Conservation (phyloP, 164 flowering plant genomes). For the Piper longum region DNA sequence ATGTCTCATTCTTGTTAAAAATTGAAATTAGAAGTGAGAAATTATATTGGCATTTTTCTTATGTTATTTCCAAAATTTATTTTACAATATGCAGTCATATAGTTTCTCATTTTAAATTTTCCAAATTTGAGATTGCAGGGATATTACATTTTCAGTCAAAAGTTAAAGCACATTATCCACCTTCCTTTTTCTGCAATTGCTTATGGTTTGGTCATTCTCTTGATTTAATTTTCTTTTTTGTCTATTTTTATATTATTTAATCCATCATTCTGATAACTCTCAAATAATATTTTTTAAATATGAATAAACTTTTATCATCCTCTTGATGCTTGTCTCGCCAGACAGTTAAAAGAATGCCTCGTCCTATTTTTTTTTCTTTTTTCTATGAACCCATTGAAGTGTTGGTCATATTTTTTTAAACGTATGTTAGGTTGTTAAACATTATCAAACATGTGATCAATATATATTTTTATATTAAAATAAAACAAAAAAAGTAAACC, state of each 20-base stretch:
- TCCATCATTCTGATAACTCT: not conserved
- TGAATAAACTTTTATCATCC: not conserved
- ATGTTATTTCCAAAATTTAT: no score
- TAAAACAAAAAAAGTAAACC: no score
- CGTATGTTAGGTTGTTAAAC: no score
- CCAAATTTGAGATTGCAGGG: constrained; percentile 45
- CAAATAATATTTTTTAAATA: not conserved
- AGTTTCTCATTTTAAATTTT: constrained; percentile 1
- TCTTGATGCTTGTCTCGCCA: not conserved
- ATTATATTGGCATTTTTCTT: no score
- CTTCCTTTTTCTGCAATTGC: constrained; percentile 77
- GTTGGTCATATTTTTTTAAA: not conserved
- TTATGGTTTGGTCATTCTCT: constrained; percentile 42
- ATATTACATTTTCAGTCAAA: constrained; percentile 90
- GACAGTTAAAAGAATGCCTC: not conserved
- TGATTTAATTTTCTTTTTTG: not conserved
- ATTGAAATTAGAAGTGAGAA: no score
- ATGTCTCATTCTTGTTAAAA: no score
- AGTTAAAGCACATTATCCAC: constrained; percentile 82
- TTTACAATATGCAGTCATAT: not conserved
- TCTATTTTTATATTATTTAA: no score
- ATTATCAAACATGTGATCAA: no score
- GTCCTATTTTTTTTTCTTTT: not conserved
- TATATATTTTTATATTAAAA: no score
- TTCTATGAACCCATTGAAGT: not conserved